A percentile compares a stretch with the other conserved stretches of the same genome.
Conservation (phyloP, 371 early-diverging fungal species). For the Mucor saturninus region DNA sequence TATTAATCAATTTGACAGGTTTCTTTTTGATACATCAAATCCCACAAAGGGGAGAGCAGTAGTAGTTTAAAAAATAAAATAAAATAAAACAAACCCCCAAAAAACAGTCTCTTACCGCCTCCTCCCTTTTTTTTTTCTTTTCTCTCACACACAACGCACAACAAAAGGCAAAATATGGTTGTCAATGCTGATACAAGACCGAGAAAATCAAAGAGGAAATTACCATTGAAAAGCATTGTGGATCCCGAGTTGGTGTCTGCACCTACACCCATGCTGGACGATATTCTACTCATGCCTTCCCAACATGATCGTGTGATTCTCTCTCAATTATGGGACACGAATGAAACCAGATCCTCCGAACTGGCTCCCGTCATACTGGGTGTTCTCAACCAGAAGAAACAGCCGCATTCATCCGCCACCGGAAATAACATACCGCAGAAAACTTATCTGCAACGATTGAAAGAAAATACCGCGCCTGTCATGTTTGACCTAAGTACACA, state of each 20-base stretch:
- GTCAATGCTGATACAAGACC: too few relatives aligned
- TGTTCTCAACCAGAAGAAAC: background rate
- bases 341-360: background rate
- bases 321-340: constrained; percentile 14
- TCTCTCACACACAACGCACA: background rate
- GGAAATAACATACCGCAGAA: background rate
- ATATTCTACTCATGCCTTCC: constrained; percentile 11
- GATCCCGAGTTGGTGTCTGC: constrained; percentile 18
- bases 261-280: background rate
- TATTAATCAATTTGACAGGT: constrained; percentile 18
- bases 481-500: background rate
- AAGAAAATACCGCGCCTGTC: background rate
- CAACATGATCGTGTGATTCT: constrained; percentile 19
- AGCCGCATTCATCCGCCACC: background rate
- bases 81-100: too few relatives aligned
- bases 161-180: too few relatives aligned
- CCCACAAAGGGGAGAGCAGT: too few relatives aligned
- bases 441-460: background rate
- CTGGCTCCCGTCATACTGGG: background rate
- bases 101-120: too few relatives aligned
- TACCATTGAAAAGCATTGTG: constrained; percentile 14
- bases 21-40: background rate
- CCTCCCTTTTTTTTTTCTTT: too few relatives aligned
- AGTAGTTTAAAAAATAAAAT: too few relatives aligned
- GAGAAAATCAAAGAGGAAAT: constrained; percentile 13